Conservation (phyloP, 805 yeast species). For the Teunomyces funiuensis region DNA sequence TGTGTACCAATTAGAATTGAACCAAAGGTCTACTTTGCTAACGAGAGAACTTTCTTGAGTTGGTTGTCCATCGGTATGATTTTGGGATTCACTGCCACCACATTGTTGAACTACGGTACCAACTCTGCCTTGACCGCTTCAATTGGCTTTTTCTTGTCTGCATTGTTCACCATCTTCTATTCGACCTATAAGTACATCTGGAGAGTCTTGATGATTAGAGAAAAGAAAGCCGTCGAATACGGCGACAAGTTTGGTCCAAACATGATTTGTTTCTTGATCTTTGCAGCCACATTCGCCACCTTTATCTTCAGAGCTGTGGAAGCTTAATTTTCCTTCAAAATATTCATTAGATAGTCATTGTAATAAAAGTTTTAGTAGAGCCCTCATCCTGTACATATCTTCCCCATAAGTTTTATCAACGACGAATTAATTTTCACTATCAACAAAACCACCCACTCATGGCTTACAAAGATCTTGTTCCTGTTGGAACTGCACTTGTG, state of each 20-base stretch:
- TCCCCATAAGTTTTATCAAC: neutral
- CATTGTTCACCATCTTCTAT: conserved; percentile 70
- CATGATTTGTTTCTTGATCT: conserved; percentile 71
- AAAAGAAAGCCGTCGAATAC: conserved; percentile 77
- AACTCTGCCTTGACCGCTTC: conserved; percentile 75
- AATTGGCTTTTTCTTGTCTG: conserved; percentile 80
- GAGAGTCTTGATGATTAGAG: conserved; percentile 81
- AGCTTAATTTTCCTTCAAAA: conserved; percentile 7
- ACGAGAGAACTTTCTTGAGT: conserved; percentile 89
- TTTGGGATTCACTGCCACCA: conserved; percentile 84
- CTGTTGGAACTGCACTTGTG: conserved; percentile 44
- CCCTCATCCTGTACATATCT: neutral
- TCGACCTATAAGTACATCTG: conserved; percentile 72
- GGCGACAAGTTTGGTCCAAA: conserved; percentile 89
- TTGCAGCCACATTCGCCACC: conserved; percentile 63
- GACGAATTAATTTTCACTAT: neutral
- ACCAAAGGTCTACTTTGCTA: conserved; percentile 98
- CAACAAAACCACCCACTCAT: conserved; percentile 1
- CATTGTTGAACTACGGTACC: conserved; percentile 83
- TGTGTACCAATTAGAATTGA: conserved; percentile 95
- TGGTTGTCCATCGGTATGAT: conserved; percentile 93
- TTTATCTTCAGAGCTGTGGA: conserved; percentile 53
- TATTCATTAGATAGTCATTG: conserved; percentile 1
- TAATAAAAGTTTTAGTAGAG: neutral
- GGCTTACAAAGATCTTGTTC: conserved; percentile 45